phyloP scores from a whole-genome alignment of 2,329 filamentous ascomycete genomes.

The Colletotrichum endophyticum region DNA sequence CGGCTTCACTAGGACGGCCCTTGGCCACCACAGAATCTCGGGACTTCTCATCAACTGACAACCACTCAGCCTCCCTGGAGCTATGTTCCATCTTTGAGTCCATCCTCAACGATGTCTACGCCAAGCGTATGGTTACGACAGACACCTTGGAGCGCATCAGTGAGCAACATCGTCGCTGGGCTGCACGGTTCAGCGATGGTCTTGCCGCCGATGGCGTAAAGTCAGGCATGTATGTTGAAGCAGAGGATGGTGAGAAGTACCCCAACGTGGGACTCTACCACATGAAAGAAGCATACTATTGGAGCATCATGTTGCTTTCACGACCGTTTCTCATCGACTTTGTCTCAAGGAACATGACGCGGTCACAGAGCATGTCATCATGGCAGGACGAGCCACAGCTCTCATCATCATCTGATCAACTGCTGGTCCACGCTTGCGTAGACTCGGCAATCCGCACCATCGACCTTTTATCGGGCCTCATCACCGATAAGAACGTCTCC shows the following conservation, averaged over 20 bases:
- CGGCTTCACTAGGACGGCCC: conserved; percentile 35
- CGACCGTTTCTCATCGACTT: conserved; percentile 39
- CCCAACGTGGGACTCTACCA: conserved; percentile 34
- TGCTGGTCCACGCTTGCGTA: conserved; percentile 36
- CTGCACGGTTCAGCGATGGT: conserved; percentile 17
- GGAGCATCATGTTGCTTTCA: conserved; percentile 41
- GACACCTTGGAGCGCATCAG: conserved; percentile 28
- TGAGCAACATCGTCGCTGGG: conserved; percentile 31
- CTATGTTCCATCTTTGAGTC: conserved; percentile 41
- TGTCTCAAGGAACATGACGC: conserved; percentile 20
- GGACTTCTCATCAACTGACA: conserved; percentile 20
- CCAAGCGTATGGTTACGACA: conserved; percentile 32
- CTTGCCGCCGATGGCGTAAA: conserved; percentile 23
- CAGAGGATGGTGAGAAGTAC: conserved; percentile 17
- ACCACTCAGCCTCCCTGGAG: conserved; percentile 32
- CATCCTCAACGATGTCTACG: conserved; percentile 38
- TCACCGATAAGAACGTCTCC: conserved; percentile 36
- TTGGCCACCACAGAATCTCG: conserved; percentile 34
- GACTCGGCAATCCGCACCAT: conserved; percentile 39
- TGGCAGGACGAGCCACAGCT: not conserved
- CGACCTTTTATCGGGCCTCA: conserved; percentile 40
- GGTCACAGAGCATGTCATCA: not conserved
- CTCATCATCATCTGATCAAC: conserved; percentile 21
- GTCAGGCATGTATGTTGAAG: conserved; percentile 12
- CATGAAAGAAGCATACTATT: conserved; percentile 41